Conservation (phyloP, 2,329 filamentous ascomycete genomes). For the Periglandula ipomoeae region DNA sequence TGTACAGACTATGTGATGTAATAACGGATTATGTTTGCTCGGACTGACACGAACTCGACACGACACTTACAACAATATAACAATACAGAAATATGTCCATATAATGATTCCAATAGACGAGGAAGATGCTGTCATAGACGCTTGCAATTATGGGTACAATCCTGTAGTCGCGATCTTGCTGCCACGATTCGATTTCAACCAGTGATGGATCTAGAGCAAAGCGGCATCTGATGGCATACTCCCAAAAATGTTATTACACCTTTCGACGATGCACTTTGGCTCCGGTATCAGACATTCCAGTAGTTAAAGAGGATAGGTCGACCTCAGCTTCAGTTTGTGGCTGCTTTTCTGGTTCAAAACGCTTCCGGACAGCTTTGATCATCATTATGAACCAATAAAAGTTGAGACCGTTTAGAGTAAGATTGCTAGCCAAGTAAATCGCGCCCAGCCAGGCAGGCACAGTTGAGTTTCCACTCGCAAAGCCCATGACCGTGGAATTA, state of each 20-base stretch:
- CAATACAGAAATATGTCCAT: no score
- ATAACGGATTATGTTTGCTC: no score
- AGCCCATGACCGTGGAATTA: slow-evolving; percentile 25
- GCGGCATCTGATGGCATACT: not conserved
- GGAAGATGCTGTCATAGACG: no score
- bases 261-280: slow-evolving; percentile 19
- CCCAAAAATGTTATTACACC: slow-evolving; percentile 12
- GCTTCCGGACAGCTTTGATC: slow-evolving; percentile 68
- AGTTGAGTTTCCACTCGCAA: slow-evolving; percentile 35
- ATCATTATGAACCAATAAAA: slow-evolving; percentile 84
- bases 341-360: slow-evolving; percentile 49
- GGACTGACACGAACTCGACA: no score
- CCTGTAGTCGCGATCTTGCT: no score
- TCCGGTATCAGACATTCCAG: slow-evolving; percentile 15
- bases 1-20: no score
- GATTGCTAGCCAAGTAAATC: slow-evolving; percentile 60
- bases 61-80: no score
- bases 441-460: slow-evolving; percentile 62
- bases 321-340: slow-evolving; percentile 20
- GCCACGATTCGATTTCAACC: not conserved
- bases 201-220: no score
- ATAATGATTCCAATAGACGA: no score
- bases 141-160: no score
- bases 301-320: slow-evolving; percentile 21
- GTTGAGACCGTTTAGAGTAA: slow-evolving; percentile 67